Conservation (phyloP, 2,329 filamentous ascomycete species). For the Hyphodiscus sp. region DNA sequence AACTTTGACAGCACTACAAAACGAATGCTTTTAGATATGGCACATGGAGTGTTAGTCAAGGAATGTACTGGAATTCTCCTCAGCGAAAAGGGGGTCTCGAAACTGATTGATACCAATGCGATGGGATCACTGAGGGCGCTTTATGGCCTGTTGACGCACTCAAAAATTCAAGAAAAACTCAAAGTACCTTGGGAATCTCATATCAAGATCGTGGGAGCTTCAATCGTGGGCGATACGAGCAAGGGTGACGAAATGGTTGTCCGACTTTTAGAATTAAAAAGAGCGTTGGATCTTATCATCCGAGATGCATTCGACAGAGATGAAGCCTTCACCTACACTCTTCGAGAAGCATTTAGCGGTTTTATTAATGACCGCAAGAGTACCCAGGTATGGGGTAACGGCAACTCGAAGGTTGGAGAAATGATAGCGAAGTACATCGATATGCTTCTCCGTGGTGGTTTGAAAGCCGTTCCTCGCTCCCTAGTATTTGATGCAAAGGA, state of each 20-base stretch:
- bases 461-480: conserved; percentile 71
- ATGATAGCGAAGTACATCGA: conserved; percentile 99
- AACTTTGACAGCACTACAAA: conserved; percentile 80
- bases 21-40: conserved; percentile 63
- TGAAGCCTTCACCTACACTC: conserved; percentile 66
- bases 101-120: conserved; percentile 66
- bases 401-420: conserved; percentile 91
- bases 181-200: conserved; percentile 71
- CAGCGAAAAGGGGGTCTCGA: conserved; percentile 59
- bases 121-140: conserved; percentile 66
- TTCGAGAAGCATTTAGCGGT: conserved; percentile 78
- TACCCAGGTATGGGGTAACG: conserved; percentile 65
- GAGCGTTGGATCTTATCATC: conserved; percentile 69
- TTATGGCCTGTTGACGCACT: conserved; percentile 70
- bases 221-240: conserved; percentile 73
- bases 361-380: conserved; percentile 89
- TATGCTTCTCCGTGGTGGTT: conserved; percentile 75
- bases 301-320: conserved; percentile 70
- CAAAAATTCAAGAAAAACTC: conserved; percentile 63
- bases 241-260: conserved; percentile 81
- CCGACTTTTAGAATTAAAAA: conserved; percentile 73
- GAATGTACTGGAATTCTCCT: conserved; percentile 61
- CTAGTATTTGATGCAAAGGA: conserved; percentile 58
- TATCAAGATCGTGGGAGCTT: conserved; percentile 66
- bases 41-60: conserved; percentile 67